Conservation (phyloP, 1,284 basidiomycete species). For the Apiotrichum akiyoshidainum region DNA sequence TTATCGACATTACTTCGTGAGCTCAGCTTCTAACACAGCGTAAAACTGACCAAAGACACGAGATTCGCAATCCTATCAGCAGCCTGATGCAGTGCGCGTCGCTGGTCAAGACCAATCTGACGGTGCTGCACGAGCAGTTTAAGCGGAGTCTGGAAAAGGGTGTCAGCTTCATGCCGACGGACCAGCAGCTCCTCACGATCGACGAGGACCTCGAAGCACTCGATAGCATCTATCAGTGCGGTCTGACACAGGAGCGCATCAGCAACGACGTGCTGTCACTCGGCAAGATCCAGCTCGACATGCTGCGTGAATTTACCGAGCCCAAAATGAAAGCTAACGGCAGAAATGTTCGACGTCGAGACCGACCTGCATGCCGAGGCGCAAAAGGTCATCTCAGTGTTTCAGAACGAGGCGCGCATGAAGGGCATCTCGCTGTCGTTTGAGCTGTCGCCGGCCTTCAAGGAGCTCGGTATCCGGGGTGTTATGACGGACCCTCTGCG, state of each 20-base stretch:
- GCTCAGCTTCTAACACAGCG: not conserved
- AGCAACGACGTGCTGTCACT: conserved; percentile 50
- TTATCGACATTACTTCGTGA: conserved; percentile 47
- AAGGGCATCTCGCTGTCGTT: conserved; percentile 38
- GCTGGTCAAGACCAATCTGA: conserved; percentile 43
- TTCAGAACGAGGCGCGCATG: conserved; percentile 42
- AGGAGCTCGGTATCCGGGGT: conserved; percentile 16
- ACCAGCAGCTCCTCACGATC: conserved; percentile 31
- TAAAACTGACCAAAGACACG: conserved; percentile 22
- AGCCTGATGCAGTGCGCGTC: conserved; percentile 35
- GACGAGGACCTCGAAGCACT: conserved; percentile 41
- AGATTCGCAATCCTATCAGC: conserved; percentile 34
- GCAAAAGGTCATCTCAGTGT: conserved; percentile 42
- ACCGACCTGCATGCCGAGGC: conserved; percentile 46
- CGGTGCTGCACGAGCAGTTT: conserved; percentile 36
- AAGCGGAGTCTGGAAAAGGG: conserved; percentile 7
- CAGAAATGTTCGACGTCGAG: conserved; percentile 39
- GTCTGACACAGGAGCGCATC: conserved; percentile 52
- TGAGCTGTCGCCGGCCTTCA: conserved; percentile 27
- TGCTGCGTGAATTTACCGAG: conserved; percentile 20
- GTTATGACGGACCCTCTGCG: conserved; percentile 49
- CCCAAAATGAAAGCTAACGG: not conserved
- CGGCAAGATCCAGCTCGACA: conserved; percentile 49
- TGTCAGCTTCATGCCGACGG: conserved; percentile 5
- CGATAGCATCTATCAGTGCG: conserved; percentile 46